Evolutionary conservation across 805 yeast species (phyloP), one percentile per base, ranked within the genome.

Genomic region (Cyberlindnera veronae): DNA sequence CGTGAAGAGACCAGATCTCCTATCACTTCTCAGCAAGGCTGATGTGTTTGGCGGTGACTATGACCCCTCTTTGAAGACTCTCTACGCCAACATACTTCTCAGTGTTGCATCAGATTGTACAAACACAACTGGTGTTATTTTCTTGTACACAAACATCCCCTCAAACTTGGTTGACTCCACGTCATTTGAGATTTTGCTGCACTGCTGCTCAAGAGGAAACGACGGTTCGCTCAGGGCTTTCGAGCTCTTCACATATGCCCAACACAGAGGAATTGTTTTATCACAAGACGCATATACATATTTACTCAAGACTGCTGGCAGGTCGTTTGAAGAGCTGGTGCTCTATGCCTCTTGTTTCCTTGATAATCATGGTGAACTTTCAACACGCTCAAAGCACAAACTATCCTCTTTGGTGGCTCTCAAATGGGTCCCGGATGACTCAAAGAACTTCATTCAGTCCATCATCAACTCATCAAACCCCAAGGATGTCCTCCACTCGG

Each of bases 1-100:
- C 29, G 29, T 53, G 12, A 54, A 51, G 31, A 44, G 55, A 29
- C 44, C 50, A 8, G 57, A 53, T 28, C 46, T 51, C 19, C n/a
- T 18, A 1, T 15, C 23, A 3, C 26, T 39, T 34, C 9, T 27
- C 30, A 9, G n/a, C 13, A 24, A 32, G 8, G 19, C 35, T 12
- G 15, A 21, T 12, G 23, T 34, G 6, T 26, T 41, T 12, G 15
- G 13, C 3, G 12, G 27, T 5, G 24, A 34, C 5, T 17, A 29
- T n/a, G 10, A 30, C 3, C 11, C n/a, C 4, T 5, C 20, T 0
- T 26, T 39, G 5, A 41, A 44, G 29, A 12, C 33, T 14, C n/a
- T 54, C 10, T 41, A 45, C 17, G 24, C 41, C 18, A 46, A 48
- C 27, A n/a, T 40, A 4, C 31, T 48, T 1, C 27, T 53, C 9